A percentile compares a stretch with the other conserved stretches of the same genome.
These are phyloP conservation scores for Alnus rubra DNA, from an alignment of 306 rosid genomes.

Conservation along the genomic window DNA sequence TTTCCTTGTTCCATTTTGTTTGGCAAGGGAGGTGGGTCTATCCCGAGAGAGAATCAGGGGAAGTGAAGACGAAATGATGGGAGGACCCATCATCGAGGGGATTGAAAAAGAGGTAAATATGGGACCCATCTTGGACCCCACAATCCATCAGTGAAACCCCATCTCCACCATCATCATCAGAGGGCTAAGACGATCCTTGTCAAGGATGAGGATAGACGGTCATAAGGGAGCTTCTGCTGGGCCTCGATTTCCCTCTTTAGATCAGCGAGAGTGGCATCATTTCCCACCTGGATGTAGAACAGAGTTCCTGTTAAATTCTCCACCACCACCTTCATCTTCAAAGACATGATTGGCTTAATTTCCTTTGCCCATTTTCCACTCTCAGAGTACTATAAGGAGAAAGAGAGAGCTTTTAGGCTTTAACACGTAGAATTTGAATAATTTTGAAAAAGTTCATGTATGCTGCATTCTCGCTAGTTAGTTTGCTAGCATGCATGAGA, in stretches of 20 bases:
- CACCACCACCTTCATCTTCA: slow-evolving; percentile 41
- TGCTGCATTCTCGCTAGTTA: slow-evolving; percentile 47
- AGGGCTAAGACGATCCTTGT: slow-evolving; percentile 12
- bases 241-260: slow-evolving; percentile 52
- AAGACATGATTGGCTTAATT: not conserved
- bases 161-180: slow-evolving; percentile 35
- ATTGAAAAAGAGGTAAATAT: slow-evolving; percentile 52
- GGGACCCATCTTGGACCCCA: slow-evolving; percentile 63
- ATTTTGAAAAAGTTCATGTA: slow-evolving; percentile 33
- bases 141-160: slow-evolving; percentile 42
- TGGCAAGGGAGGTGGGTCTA: not conserved
- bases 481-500: slow-evolving; percentile 30
- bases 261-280: slow-evolving; percentile 49
- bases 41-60: slow-evolving; percentile 26
- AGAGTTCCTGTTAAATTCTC: slow-evolving; percentile 54
- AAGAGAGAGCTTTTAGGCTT: not conserved
- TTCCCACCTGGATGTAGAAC: slow-evolving; percentile 37
- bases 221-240: slow-evolving; percentile 49
- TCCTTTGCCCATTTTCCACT: not conserved
- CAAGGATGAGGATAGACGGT: slow-evolving; percentile 55
- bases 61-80: slow-evolving; percentile 20
- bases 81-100: slow-evolving; percentile 42
- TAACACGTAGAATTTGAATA: not conserved
- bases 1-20: not conserved
- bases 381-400: not conserved